Conservation (phyloP, 352 stramenopile genomes). For the Globisporangium recalcitrans region DNA sequence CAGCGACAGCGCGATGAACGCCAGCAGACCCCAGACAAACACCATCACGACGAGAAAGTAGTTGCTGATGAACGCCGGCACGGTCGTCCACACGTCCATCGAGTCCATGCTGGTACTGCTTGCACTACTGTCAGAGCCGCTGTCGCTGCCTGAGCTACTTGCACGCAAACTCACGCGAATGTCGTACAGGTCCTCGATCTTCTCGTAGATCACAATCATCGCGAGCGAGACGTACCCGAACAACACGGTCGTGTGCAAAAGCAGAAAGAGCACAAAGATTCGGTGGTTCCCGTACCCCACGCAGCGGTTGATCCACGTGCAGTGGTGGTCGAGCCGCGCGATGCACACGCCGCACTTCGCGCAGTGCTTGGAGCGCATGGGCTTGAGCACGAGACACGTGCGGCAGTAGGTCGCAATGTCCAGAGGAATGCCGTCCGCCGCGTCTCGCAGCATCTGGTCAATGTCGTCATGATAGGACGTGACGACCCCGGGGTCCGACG, state of each 20-base stretch:
- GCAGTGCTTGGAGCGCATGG: conserved; percentile 80
- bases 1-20: conserved; percentile 42
- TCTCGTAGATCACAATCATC: conserved; percentile 34
- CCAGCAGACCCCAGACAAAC: conserved; percentile 42
- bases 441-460: conserved; percentile 42
- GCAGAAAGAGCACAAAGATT: conserved; percentile 70
- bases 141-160: conserved; percentile 7
- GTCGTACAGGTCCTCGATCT: conserved; percentile 30
- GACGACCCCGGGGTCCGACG: conserved; percentile 53
- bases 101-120: conserved; percentile 26
- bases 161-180: conserved; percentile 13
- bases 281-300: conserved; percentile 80
- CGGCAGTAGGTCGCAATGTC: conserved; percentile 50
- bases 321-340: conserved; percentile 85
- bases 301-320: conserved; percentile 82
- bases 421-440: conserved; percentile 33
- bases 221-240: conserved; percentile 41
- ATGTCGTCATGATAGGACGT: conserved; percentile 50
- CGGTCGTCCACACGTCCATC: conserved; percentile 55
- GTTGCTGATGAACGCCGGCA: conserved; percentile 44
- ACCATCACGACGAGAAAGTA: conserved; percentile 63
- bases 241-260: conserved; percentile 55
- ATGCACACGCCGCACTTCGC: conserved; percentile 71
- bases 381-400: conserved; percentile 66
- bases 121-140: conserved; percentile 10